Conservation (phyloP, 2,329 filamentous ascomycete species). For the Leptographium wingfieldii region DNA sequence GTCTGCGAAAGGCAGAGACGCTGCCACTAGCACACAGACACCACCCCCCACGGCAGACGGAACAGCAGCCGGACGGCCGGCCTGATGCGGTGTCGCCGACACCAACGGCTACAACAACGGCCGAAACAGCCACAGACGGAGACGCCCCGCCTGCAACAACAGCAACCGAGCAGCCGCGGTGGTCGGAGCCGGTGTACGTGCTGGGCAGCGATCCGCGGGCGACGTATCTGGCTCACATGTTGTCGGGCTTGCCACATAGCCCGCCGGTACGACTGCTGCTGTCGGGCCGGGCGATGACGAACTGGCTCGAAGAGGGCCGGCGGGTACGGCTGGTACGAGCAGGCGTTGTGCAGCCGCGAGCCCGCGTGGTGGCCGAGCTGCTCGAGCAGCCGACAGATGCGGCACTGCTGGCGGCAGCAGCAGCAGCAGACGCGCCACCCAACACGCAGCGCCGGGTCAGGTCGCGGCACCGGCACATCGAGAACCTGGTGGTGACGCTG, state of each 20-base stretch:
- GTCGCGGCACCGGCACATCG: conserved; percentile 10
- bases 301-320: conserved; percentile 13
- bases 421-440: background rate
- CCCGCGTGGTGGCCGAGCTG: conserved; percentile 15
- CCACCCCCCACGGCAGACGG: no score
- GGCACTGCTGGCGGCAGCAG: background rate
- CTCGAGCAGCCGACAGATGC: conserved; percentile 1
- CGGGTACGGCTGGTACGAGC: conserved; percentile 9
- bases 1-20: no score
- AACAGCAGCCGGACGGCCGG: no score
- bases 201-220: conserved; percentile 17
- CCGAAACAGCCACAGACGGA: no score
- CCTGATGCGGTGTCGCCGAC: no score
- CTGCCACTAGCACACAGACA: no score
- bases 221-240: conserved; percentile 18
- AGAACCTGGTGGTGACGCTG: conserved; percentile 20
- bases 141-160: no score
- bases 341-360: background rate
- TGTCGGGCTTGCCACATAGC: conserved; percentile 16
- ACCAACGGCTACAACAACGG: no score
- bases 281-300: conserved; percentile 12
- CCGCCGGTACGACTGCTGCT: conserved; percentile 20
- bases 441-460: background rate
- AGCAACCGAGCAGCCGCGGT: no score
- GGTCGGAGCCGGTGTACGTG: conserved; percentile 14